These are phyloP conservation scores for Petunia axillaris DNA, from an alignment of 257 asterid genomes.

Conservation along the genomic window DNA sequence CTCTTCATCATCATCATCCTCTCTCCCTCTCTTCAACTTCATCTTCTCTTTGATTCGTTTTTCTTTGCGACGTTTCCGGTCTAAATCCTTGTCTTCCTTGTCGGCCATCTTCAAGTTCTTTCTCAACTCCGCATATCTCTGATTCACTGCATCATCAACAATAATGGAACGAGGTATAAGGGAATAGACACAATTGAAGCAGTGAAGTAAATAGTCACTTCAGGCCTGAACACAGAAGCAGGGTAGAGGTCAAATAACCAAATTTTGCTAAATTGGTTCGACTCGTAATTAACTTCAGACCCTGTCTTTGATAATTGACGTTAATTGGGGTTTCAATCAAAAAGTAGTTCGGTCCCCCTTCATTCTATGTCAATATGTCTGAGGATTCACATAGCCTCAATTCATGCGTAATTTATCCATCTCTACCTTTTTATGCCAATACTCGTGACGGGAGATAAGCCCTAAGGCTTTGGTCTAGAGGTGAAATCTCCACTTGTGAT, in stretches of 20 bases:
- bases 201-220: neutral
- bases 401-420: no score
- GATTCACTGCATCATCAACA: slow-evolving; percentile 52
- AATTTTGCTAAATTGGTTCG: neutral
- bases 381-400: no score
- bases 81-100: slow-evolving; percentile 79
- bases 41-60: slow-evolving; percentile 71
- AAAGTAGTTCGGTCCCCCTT: no score
- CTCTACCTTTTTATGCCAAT: no score
- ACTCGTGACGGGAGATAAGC: no score
- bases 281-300: no score
- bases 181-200: slow-evolving; percentile 6
- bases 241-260: neutral
- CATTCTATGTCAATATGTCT: no score
- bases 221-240: neutral
- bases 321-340: no score
- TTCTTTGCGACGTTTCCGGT: slow-evolving; percentile 68
- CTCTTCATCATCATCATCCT: slow-evolving; percentile 48
- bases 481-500: no score
- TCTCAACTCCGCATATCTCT: slow-evolving; percentile 66
- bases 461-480: no score
- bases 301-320: no score
- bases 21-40: slow-evolving; percentile 67
- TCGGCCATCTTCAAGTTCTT: slow-evolving; percentile 65
- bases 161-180: slow-evolving; percentile 14